phyloP scores from a whole-genome alignment of 2,329 filamentous ascomycete species.

The Ceratocystis ficicola region DNA sequence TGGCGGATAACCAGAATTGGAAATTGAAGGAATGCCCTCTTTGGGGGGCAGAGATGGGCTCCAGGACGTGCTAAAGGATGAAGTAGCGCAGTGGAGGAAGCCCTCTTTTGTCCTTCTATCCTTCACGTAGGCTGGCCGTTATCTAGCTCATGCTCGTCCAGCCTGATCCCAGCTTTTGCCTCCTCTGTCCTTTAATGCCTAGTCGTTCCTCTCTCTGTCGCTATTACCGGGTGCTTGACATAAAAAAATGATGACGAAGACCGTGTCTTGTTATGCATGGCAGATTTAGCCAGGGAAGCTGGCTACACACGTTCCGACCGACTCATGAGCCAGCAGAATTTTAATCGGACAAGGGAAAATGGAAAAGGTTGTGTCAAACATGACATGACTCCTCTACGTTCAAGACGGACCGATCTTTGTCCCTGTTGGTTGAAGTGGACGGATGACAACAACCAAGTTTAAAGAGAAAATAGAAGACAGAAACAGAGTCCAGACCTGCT shows the following conservation, averaged over 20 bases:
- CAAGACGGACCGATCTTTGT: slow-evolving; percentile 3
- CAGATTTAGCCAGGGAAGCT: background rate
- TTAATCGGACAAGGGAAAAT: background rate
- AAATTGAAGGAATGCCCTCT: background rate
- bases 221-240: slow-evolving; percentile 2
- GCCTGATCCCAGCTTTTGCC: background rate
- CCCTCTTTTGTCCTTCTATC: background rate
- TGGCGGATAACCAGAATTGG: background rate
- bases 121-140: background rate
- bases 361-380: background rate
- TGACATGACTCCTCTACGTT: background rate
- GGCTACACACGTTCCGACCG: background rate
- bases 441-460: background rate
- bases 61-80: background rate
- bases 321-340: background rate
- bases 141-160: background rate
- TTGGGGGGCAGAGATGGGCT: background rate
- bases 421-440: background rate
- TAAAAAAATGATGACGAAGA: background rate
- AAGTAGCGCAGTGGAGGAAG: background rate
- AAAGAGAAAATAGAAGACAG: background rate
- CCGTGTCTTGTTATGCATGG: background rate
- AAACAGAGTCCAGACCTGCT: background rate
- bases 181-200: background rate
- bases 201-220: background rate